Percentiles rank a stretch among this genome's conserved stretches.
Conservation (phyloP, 306 rosid species). For the Cucurbita moschata region DNA sequence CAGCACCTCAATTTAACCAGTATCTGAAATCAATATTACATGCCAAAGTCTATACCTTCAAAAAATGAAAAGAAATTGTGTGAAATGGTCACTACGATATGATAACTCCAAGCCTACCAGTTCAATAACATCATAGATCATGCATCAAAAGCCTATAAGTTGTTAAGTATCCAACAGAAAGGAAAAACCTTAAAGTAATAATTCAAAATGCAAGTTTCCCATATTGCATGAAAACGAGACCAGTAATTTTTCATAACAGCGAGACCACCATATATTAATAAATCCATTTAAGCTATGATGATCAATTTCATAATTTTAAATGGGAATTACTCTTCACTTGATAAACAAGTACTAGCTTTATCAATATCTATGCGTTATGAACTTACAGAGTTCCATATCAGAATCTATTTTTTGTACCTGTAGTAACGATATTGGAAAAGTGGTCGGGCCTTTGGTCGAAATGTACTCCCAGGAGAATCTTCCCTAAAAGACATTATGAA, state of each 20-base stretch:
- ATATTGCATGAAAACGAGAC: neutral
- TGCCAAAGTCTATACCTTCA: neutral
- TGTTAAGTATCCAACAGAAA: neutral
- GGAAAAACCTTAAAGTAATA: neutral
- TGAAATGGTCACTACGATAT: neutral
- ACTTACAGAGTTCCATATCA: neutral
- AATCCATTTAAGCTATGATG: neutral
- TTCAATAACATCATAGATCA: neutral
- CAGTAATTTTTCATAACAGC: neutral
- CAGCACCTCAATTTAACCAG: neutral
- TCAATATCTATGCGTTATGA: neutral
- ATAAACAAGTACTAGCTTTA: neutral
- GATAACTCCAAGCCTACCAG: neutral
- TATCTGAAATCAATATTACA: neutral
- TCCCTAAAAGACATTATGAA: conserved; percentile 42
- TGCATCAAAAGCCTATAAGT: neutral
- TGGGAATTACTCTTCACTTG: neutral
- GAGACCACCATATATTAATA: neutral
- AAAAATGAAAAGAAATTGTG: neutral
- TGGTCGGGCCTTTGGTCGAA: conserved; percentile 80
- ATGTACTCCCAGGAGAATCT: conserved; percentile 68
- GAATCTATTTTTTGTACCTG: conserved; percentile 31
- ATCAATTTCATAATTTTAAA: neutral
- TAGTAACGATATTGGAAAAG: conserved; percentile 97
- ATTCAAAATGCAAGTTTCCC: neutral